Evolutionary conservation across 176 grass and related monocot genomes (phyloP).

Genomic region (Hordeum vulgare): DNA sequence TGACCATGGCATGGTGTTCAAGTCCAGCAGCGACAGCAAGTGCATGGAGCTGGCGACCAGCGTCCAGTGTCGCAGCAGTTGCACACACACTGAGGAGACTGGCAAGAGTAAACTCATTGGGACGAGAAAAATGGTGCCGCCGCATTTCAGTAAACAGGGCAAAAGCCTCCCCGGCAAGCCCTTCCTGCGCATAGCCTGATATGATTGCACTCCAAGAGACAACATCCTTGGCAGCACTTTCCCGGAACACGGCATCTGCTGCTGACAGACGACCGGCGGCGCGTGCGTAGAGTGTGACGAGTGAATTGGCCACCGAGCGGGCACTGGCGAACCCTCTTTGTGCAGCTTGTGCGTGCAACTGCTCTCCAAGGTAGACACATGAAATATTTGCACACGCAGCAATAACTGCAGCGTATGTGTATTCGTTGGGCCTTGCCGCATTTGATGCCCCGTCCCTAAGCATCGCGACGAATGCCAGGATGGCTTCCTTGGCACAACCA

Average conservation of each 20-base stretch:
- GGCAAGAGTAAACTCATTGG: slow-evolving; percentile 63
- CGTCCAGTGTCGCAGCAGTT: slow-evolving; percentile 19
- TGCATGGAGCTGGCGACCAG: slow-evolving; percentile 50
- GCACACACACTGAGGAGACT: slow-evolving; percentile 50
- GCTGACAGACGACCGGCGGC: slow-evolving; percentile 16
- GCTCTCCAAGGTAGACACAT: slow-evolving; percentile 23
- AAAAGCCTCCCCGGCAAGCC: slow-evolving; percentile 38
- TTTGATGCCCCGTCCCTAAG: neutral
- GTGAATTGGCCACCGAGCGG: slow-evolving; percentile 47
- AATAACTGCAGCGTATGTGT: slow-evolving; percentile 55
- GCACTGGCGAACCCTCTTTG: slow-evolving; percentile 21
- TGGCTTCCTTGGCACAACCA: slow-evolving; percentile 3
- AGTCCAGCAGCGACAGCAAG: slow-evolving; percentile 24
- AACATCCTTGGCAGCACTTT: slow-evolving; percentile 42
- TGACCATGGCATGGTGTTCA: slow-evolving; percentile 41
- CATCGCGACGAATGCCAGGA: slow-evolving; percentile 45
- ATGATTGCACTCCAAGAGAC: slow-evolving; percentile 70
- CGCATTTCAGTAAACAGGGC: slow-evolving; percentile 43
- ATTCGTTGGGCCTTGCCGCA: slow-evolving; percentile 40
- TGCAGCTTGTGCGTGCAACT: slow-evolving; percentile 47
- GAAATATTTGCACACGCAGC: slow-evolving; percentile 37
- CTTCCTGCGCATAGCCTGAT: slow-evolving; percentile 41
- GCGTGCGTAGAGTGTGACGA: slow-evolving; percentile 50
- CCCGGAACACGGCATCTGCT: slow-evolving; percentile 36
- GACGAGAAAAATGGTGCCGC: slow-evolving; percentile 6